Percentiles rank a stretch among this genome's conserved stretches.
phyloP scores from a whole-genome alignment of 2,329 filamentous ascomycete genomes.

The Colletotrichum sp. region DNA sequence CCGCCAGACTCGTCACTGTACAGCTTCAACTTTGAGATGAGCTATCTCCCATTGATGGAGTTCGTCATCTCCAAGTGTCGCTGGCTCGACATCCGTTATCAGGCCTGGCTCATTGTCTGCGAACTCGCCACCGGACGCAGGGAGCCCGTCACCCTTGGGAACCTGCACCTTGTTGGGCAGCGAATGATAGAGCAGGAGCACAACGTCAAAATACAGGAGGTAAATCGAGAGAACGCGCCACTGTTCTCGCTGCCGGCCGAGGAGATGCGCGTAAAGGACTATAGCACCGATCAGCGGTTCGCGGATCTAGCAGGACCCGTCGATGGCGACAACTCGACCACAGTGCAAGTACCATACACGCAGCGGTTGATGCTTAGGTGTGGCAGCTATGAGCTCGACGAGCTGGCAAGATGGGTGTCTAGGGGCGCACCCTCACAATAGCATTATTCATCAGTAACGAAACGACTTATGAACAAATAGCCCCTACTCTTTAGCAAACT shows the following conservation, averaged over 20 bases:
- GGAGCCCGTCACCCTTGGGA: neutral
- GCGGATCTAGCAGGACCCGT: neutral
- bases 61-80: slow-evolving; percentile 19
- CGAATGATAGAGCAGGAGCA: slow-evolving; percentile 11
- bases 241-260: slow-evolving; percentile 17
- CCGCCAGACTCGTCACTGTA: neutral
- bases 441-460: neutral
- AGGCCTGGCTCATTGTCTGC: slow-evolving; percentile 6
- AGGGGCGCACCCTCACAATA: neutral
- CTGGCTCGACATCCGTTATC: slow-evolving; percentile 14
- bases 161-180: neutral
- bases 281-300: neutral
- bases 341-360: neutral
- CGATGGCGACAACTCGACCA: neutral
- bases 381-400: slow-evolving; percentile 13
- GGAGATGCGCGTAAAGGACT: slow-evolving; percentile 18
- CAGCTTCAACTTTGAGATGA: slow-evolving; percentile 6
- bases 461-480: neutral
- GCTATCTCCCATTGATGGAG: slow-evolving; percentile 11
- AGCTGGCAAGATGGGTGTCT: slow-evolving; percentile 8
- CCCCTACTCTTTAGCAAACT: neutral
- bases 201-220: slow-evolving; percentile 9
- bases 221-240: neutral
- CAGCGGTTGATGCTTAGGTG: slow-evolving; percentile 9
- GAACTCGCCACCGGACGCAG: neutral